These are phyloP conservation scores for Dunaliella primolecta DNA, from an alignment of 139 green algal genomes.

Conservation along the genomic window DNA sequence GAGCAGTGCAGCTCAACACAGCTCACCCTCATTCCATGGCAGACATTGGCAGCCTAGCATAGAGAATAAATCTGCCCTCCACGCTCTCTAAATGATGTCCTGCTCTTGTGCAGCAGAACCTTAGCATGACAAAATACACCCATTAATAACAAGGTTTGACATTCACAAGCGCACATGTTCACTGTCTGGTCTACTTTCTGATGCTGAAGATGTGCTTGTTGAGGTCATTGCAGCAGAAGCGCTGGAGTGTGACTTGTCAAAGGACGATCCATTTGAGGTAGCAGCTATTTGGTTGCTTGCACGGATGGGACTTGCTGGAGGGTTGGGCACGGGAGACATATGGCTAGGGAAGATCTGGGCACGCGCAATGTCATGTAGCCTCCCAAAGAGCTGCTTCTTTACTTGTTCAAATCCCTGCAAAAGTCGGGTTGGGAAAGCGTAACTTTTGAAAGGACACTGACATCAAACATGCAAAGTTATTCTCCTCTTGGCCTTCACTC, in stretches of 20 bases:
- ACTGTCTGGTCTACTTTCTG: background rate
- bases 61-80: no score
- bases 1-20: no score
- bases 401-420: conserved; percentile 72
- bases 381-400: conserved; percentile 80
- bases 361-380: conserved; percentile 73
- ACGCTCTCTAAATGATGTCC: no score
- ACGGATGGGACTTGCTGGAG: background rate
- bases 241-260: no score
- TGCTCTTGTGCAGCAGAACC: no score
- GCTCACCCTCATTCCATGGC: no score
- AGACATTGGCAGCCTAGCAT: no score
- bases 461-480: background rate
- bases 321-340: background rate
- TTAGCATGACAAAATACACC: no score
- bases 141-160: no score
- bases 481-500: background rate
- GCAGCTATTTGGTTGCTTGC: background rate
- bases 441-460: background rate
- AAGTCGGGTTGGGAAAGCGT: background rate
- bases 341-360: conserved; percentile 44
- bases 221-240: no score
- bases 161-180: background rate
- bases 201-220: background rate
- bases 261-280: no score